Evolutionary conservation across 2,329 filamentous ascomycete genomes (phyloP), one percentile per base, ranked within the genome.

Genomic region (Fusarium siculi): DNA sequence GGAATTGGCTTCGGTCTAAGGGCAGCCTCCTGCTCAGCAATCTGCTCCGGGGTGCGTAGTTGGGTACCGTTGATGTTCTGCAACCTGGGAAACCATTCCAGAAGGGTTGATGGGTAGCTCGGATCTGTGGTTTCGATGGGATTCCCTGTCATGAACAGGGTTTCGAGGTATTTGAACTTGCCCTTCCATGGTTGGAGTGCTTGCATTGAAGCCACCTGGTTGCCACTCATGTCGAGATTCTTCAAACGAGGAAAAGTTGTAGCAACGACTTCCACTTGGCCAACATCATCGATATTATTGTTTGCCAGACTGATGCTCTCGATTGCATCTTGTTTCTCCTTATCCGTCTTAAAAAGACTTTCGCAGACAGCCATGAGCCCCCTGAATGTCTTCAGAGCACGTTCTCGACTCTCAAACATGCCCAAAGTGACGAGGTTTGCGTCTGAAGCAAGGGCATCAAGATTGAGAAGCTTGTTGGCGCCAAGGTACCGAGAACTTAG

Each of bases 361-460:
- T 97, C 91, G 80, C 93, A 95, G 52, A 98, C 91, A 66, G 90
- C 91, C 93, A 98, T 97, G 70, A 98, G 87, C 3, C 93, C 96
- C 58, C 93, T 93, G 83, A 98, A 98, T 70, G 97, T 93, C 81
- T 98, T 99, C 72, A 93, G 89, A 50, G 93, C 91, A 3, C 91
- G 91, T 7, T 92, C 90, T 66, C 88, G 89, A 66, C 85, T 90
- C 70, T 90, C 88, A 80, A 97, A 95, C 77, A 96, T 93, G 42
- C 93, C 93, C 82, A 95, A 91, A 46, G 88, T 86, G 60, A 91
- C 86, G 9, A 98, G 88, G 65, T 91, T 89, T 4, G 90, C 84
- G 77, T 98, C 96, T 53, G 88, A 85, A 37, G 89, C 91, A 15
- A 98, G 89, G 2, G 88, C 86, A n/a, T 94, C 95, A 15, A 99